A percentile compares a stretch with the other conserved stretches of the same genome.
Conservation (phyloP, 768 basidiomycete genomes). For the Tulasnella sp. region DNA sequence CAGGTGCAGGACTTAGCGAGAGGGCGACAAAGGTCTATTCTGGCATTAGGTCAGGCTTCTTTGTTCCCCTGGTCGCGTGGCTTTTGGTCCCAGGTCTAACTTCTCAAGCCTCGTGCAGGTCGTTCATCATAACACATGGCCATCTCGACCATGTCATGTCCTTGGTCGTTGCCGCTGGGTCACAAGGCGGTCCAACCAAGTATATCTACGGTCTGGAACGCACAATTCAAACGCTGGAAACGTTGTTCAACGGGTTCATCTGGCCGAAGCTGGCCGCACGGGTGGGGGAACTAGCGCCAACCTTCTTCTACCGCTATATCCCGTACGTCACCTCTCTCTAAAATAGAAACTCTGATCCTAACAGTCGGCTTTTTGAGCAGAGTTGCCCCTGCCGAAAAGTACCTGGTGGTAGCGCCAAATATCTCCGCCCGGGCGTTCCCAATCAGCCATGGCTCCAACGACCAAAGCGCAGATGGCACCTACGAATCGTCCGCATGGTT, state of each 20-base stretch:
- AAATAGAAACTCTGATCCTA: slow-evolving; percentile 25
- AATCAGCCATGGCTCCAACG: slow-evolving; percentile 60
- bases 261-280: slow-evolving; percentile 86
- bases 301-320: slow-evolving; percentile 59
- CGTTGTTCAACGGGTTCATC: slow-evolving; percentile 63
- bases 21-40: slow-evolving; percentile 46
- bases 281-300: slow-evolving; percentile 50
- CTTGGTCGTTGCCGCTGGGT: slow-evolving; percentile 79
- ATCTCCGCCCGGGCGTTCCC: slow-evolving; percentile 65
- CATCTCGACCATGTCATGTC: slow-evolving; percentile 89
- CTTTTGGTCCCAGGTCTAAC: not conserved
- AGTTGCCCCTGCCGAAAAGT: slow-evolving; percentile 51
- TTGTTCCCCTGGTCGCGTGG: slow-evolving; percentile 26
- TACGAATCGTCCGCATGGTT: slow-evolving; percentile 87
- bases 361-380: slow-evolving; percentile 38
- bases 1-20: slow-evolving; percentile 29
- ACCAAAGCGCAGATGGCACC: slow-evolving; percentile 41
- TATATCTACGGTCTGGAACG: slow-evolving; percentile 59
- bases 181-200: slow-evolving; percentile 58
- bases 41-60: slow-evolving; percentile 45
- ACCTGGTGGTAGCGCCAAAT: slow-evolving; percentile 51
- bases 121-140: slow-evolving; percentile 81
- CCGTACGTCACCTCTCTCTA: slow-evolving; percentile 46
- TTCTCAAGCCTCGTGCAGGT: slow-evolving; percentile 45
- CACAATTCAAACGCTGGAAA: slow-evolving; percentile 65